Base-by-base conservation (phyloP, 2,329 filamentous ascomycete species). In the Rutstroemia sp. region DNA sequence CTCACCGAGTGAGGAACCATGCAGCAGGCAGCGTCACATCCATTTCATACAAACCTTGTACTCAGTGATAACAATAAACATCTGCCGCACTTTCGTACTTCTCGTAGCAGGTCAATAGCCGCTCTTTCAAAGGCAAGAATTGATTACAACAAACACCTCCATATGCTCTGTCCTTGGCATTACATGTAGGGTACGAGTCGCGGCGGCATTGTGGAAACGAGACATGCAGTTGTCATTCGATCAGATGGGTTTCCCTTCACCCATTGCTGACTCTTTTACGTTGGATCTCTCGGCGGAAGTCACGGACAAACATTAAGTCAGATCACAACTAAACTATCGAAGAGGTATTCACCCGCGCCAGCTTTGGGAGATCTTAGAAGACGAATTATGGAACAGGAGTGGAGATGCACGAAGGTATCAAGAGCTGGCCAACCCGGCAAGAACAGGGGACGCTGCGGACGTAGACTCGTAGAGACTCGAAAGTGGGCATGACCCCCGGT, bases 301-400 rank as follows among this genome's bases (percentile, higher is more conserved):
- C 25, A 40, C 52, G 52, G 52, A 44, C 52, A 42, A 36, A 48
- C 49, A 16, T 47, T 42, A 36, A 23, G 42, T 54, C n/a, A 19
- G 30, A 40, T 42, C n/a, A 25, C 23, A 23, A 23, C 23, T 30
- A 39, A 45, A 23, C 12, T 44, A 16, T 46, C 8, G 39, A n/a
- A 23, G 14, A 42, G 38, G n/a, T 48, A 34, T 40, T 48, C 34
- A 54, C 48, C 44, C 23, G 23, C 23, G 23, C 23, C 23, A 45
- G 19, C 19, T 19, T 6, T 23, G 48, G 48, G 19, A 38, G n/a
- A 54, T 48, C 44, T 36, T 54, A 54, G 36, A 54, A 50, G 52
- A 42, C 52, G 52, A 54, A 55, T 55, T 50, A 55, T 55, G 52
- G 52, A 34, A 44, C 52, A 50, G 23, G 34, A 55, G 52, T 55